Evolutionary conservation across 1,284 basidiomycete genomes (phyloP), one percentile per base, ranked within the genome.

Genomic region (Sparassis latifolia): DNA sequence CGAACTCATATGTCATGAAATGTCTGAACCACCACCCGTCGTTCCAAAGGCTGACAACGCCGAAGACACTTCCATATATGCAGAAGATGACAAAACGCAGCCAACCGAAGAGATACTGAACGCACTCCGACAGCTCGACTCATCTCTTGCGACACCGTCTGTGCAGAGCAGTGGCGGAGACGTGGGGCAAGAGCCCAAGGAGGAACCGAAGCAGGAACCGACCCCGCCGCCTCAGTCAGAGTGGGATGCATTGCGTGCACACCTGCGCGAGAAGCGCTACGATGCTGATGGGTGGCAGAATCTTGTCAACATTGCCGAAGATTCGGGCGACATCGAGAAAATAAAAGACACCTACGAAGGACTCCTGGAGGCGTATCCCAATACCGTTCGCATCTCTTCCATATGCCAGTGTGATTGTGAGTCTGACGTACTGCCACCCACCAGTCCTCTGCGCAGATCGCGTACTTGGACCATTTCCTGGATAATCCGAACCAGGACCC

Each of bases 391-490:
- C 73, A 59, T 58, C 44, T 62, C 41, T 51, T 54, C 55, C 48
- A 51, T 55, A 49, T 53, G 48, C 31, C 20, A 49, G 20, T 27
- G 46, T 45, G 45, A 39, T 30, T 46, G 28, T 44, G 28, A 42
- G 44, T 46, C 49, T 54, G 29, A 29, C 43, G 44, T 60, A 33
- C 27, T 48, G 52, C 12, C 52, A 33, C 56, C 52, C 44, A 58
- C 55, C 55, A 89, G 87, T 78, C 84, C 10, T 77, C 81, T 9
- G 84, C 82, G 0, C 87, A 91, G 69, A 86, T 89, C 55, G 83
- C 86, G 30, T 94, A 93, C 64, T 79, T 94, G 62, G 83, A 82
- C 51, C 86, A 93, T 61, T 90, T 88, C 59, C 69, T 92, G 62
- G 61, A 62, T 35, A 59, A 62, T 32, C 54, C 58, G 1, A 75